A percentile compares a stretch with the other conserved stretches of the same genome.
Evolutionary conservation across 352 stramenopile genomes (phyloP).

Genomic region (Globisporangium megalacanthum): DNA sequence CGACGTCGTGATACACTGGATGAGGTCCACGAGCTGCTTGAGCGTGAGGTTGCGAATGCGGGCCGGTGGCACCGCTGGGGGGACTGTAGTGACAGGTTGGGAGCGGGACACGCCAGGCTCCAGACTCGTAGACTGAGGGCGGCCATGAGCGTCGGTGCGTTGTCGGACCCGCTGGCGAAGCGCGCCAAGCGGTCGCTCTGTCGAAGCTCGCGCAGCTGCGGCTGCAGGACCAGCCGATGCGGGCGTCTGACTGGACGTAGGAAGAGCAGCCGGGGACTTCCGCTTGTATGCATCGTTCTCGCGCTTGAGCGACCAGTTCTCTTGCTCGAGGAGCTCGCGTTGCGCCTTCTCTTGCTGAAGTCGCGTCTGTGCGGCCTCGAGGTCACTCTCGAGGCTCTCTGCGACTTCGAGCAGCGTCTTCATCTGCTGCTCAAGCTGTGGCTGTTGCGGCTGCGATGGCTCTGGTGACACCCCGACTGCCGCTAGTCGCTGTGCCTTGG

Average conservation of each 20-base stretch:
- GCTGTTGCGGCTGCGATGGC: background rate
- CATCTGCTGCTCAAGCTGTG: conserved; percentile 27
- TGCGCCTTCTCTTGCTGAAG: conserved; percentile 45
- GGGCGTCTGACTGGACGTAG: background rate
- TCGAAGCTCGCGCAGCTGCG: background rate
- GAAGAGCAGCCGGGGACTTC: background rate
- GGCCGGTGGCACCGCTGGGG: background rate
- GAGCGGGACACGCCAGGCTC: background rate
- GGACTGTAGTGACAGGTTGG: background rate
- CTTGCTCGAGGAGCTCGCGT: conserved; percentile 37
- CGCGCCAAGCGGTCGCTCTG: background rate
- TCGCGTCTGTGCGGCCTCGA: conserved; percentile 36
- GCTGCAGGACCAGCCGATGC: background rate
- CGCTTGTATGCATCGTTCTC: conserved; percentile 19
- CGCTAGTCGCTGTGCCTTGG: background rate
- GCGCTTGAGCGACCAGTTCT: conserved; percentile 38
- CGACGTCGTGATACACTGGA: conserved; percentile 65
- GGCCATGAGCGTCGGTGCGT: background rate
- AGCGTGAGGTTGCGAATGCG: conserved; percentile 48
- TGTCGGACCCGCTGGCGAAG: conserved; percentile 17
- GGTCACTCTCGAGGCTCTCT: conserved; percentile 51
- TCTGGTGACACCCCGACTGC: background rate
- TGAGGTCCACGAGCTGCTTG: conserved; percentile 74
- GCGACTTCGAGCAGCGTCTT: conserved; percentile 61
- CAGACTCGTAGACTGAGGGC: background rate